Evolutionary conservation across 768 basidiomycete genomes (phyloP).

Genomic region (Russula compacta): DNA sequence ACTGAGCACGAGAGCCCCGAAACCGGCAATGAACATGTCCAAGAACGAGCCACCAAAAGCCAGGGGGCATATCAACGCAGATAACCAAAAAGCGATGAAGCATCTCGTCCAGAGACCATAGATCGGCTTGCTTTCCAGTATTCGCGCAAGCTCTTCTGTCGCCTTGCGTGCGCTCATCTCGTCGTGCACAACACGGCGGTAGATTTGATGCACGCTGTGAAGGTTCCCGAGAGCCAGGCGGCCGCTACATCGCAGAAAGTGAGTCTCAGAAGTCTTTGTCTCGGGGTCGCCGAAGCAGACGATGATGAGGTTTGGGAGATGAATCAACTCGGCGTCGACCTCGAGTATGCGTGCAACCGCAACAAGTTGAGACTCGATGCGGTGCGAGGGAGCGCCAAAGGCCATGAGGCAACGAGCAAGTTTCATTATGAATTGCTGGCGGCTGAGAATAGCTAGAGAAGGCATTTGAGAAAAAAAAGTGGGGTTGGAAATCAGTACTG

Average conservation of each 20-base stretch:
- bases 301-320: constrained; percentile 73
- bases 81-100: constrained; percentile 57
- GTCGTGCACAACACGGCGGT: constrained; percentile 85
- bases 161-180: constrained; percentile 80
- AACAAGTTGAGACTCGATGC: constrained; percentile 85
- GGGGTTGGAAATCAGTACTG: not conserved
- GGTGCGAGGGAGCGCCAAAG: constrained; percentile 88
- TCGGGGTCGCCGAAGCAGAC: constrained; percentile 86
- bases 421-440: constrained; percentile 81
- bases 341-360: constrained; percentile 86
- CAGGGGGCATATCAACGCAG: constrained; percentile 72
- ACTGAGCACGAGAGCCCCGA: constrained; percentile 56
- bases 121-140: constrained; percentile 56
- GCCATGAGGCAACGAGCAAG: constrained; percentile 84
- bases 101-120: constrained; percentile 58
- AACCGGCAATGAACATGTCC: constrained; percentile 78
- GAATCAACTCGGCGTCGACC: constrained; percentile 86
- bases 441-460: constrained; percentile 57
- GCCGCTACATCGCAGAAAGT: constrained; percentile 76
- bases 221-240: constrained; percentile 76
- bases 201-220: constrained; percentile 76
- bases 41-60: constrained; percentile 78
- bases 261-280: constrained; percentile 81
- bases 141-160: constrained; percentile 46
- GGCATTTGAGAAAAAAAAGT: not conserved